Evolutionary conservation across 768 basidiomycete species (phyloP), one percentile per base, ranked within the genome.

Genomic region (Crassisporium funariophilum): DNA sequence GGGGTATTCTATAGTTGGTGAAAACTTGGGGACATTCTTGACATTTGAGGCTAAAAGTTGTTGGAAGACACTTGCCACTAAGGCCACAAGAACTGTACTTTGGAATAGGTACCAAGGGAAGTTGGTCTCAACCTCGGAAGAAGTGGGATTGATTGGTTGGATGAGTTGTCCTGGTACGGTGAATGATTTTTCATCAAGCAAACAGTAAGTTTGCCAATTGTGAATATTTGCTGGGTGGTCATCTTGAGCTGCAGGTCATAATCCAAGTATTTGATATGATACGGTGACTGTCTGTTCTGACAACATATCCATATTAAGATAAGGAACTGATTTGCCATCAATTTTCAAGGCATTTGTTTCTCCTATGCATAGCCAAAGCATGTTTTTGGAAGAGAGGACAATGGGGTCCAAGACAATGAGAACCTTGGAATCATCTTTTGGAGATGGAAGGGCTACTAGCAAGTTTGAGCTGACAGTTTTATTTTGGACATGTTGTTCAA

Each of bases 351-450:
- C 52, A 21, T 55, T 61, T 2, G 66, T 54, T 31, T 67, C 59
- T 0, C 58, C 65, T n/a, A 69, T 47, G 19, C 58, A 54, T 0
- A 69, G 54, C 53, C 64, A 67, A 13, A 63, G 9, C 16, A 56
- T 29, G 2, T 55, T 46, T 1, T 66, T 58, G 20, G 41, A 60
- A 6, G 35, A 45, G 1, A 68, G 19, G 2, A 68, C 51, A 22
- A 68, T 55, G 5, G 63, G 65, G 23, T 66, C 63, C 0, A 45
- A 54, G 0, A 63, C 37, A 16, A 62, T 16, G 19, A 65, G 35
- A 4, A 43, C 20, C 0, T 52, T 19, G 4, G 12, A 24, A n/a
- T 56, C 45, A 1, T 50, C 49, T 10, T 34, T 9, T 1, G 20
- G 21, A 12, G 25, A 21, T 23, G 16, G 25, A 16, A 24, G 27